phyloP scores from a whole-genome alignment of 1,284 basidiomycete genomes.

The Boletus mariae region DNA sequence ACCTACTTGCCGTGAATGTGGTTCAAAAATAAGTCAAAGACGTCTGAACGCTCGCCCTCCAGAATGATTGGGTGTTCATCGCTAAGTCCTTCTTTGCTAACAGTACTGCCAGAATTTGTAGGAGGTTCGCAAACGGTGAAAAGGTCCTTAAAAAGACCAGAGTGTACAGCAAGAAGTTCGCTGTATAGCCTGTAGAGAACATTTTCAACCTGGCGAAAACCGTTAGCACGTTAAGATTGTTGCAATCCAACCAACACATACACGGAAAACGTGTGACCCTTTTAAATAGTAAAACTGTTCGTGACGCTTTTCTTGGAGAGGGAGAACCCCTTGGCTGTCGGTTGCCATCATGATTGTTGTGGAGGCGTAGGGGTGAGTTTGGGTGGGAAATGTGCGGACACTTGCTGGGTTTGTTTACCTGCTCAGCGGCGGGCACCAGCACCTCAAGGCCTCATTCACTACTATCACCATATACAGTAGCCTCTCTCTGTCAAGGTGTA shows the following conservation, averaged over 20 bases:
- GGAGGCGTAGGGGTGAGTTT: too few species aligned
- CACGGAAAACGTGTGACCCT: not conserved
- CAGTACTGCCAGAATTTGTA: not conserved
- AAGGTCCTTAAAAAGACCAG: not conserved
- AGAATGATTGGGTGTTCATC: not conserved
- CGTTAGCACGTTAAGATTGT: not conserved
- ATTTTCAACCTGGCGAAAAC: not conserved
- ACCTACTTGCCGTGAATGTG: conserved; percentile 6
- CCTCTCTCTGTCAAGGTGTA: too few species aligned
- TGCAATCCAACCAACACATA: not conserved
- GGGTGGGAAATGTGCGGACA: too few species aligned
- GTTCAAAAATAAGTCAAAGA: conserved; percentile 9
- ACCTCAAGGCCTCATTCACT: too few species aligned
- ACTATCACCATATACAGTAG: too few species aligned
- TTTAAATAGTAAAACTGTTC: not conserved
- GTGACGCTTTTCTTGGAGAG: not conserved
- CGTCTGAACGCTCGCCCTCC: not conserved
- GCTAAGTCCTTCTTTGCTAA: not conserved
- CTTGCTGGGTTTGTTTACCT: too few species aligned
- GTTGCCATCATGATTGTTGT: too few species aligned
- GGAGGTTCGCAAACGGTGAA: not conserved
- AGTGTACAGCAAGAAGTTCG: not conserved
- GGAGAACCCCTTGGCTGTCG: not conserved
- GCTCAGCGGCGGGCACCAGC: too few species aligned
- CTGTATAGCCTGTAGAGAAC: conserved; percentile 2